Evolutionary conservation across 345 rosid species (phyloP).

Genomic region (Salix exigua): DNA sequence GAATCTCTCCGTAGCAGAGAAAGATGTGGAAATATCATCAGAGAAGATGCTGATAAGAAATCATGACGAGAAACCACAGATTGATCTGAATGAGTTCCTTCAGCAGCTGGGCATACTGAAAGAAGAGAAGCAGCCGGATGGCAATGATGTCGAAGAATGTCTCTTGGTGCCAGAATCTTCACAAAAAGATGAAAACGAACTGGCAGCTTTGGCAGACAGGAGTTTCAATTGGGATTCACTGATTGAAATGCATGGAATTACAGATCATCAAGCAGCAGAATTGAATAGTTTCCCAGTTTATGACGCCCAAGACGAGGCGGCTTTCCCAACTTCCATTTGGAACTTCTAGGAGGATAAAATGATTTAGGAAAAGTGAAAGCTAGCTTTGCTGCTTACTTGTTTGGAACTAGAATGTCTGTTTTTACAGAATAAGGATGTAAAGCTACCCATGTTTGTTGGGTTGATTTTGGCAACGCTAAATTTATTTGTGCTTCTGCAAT

Average conservation of each 20-base stretch:
- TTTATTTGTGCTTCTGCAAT: neutral
- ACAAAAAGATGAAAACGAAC: conserved; percentile 35
- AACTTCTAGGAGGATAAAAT: conserved; percentile 36
- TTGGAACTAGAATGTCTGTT: neutral
- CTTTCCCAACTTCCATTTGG: conserved; percentile 64
- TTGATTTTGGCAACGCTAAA: neutral
- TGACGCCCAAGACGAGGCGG: conserved; percentile 51
- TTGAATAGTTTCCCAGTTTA: conserved; percentile 38
- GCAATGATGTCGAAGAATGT: conserved; percentile 8
- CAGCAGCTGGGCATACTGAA: conserved; percentile 79
- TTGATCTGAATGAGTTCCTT: conserved; percentile 88
- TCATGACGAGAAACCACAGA: conserved; percentile 58
- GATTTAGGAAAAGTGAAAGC: neutral
- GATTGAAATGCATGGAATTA: conserved; percentile 53
- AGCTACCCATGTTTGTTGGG: neutral
- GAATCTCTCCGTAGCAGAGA: conserved; percentile 23
- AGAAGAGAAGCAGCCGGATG: conserved; percentile 32
- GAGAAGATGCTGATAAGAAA: conserved; percentile 17
- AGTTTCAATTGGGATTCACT: conserved; percentile 69
- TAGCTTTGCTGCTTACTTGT: neutral
- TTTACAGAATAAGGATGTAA: neutral
- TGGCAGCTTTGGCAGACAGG: conserved; percentile 35
- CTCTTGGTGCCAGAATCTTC: conserved; percentile 30
- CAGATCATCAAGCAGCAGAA: conserved; percentile 34
- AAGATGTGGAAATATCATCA: conserved; percentile 28